A percentile compares a stretch with the other conserved stretches of the same genome.
These are phyloP conservation scores for Plantago coronopus DNA, from an alignment of 305 asterid species.

Conservation along the genomic window DNA sequence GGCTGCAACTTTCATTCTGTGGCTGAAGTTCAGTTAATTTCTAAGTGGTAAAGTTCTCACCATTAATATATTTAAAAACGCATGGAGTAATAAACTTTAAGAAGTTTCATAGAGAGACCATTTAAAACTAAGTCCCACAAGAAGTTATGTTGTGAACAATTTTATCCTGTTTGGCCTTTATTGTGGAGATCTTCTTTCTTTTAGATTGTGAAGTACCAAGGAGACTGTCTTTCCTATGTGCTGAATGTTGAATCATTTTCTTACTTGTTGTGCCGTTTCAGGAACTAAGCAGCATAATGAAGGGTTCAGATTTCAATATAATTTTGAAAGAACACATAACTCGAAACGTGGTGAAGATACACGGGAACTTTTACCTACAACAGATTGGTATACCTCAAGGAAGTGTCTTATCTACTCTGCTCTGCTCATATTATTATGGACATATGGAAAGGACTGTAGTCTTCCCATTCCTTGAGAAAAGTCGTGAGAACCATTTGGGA, in stretches of 20 bases:
- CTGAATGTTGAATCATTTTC: constrained; percentile 13
- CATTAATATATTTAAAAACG: no score
- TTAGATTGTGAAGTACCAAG: not conserved
- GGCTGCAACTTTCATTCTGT: no score
- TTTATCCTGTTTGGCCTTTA: no score
- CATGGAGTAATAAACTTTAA: no score
- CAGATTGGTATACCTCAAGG: constrained; percentile 89
- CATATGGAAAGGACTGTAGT: constrained; percentile 67
- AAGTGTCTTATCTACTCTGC: constrained; percentile 70
- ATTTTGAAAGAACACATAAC: constrained; percentile 62
- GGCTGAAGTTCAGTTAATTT: no score
- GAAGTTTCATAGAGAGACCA: no score
- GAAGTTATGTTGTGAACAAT: no score
- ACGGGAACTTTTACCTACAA: constrained; percentile 58
- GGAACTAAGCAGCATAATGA: constrained; percentile 40
- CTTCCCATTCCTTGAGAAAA: constrained; percentile 63
- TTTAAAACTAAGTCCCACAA: no score
- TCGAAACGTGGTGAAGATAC: constrained; percentile 55
- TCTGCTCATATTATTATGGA: constrained; percentile 80
- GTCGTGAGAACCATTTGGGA: constrained; percentile 25
- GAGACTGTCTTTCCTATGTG: not conserved
- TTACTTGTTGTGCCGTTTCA: constrained; percentile 29
- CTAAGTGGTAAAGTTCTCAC: no score
- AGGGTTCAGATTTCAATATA: constrained; percentile 38
- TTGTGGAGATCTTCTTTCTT: not conserved